Percentiles rank a stretch among this genome's conserved stretches.
phyloP scores from a whole-genome alignment of 257 asterid species.

The Solanum corneliomulleri region DNA sequence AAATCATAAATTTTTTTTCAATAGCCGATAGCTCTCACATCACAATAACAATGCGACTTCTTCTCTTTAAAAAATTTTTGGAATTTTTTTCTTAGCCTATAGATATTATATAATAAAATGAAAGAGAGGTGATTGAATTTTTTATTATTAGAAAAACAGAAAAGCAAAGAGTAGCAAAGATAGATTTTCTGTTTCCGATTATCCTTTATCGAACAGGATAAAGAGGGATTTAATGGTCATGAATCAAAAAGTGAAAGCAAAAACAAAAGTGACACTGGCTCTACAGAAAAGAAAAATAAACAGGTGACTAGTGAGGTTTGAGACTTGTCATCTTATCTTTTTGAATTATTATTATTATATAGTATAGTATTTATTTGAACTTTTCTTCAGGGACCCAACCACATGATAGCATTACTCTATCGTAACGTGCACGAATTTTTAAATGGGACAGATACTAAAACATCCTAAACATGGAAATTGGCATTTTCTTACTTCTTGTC shows the following conservation, averaged over 20 bases:
- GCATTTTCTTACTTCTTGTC: neutral
- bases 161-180: neutral
- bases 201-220: neutral
- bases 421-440: neutral
- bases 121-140: neutral
- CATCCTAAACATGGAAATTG: neutral
- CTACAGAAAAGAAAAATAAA: neutral
- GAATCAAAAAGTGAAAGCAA: neutral
- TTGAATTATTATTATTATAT: neutral
- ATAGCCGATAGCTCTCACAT: neutral
- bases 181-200: neutral
- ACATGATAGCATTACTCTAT: neutral
- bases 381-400: neutral
- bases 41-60: neutral
- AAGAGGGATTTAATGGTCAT: neutral
- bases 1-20: neutral
- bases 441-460: neutral
- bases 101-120: no score
- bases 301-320: neutral
- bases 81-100: neutral
- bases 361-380: neutral
- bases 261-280: neutral
- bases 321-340: neutral
- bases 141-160: neutral
- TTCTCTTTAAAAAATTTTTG: neutral